Base-by-base conservation (phyloP, 2,329 filamentous ascomycete species). In the Fusarium sp. region DNA sequence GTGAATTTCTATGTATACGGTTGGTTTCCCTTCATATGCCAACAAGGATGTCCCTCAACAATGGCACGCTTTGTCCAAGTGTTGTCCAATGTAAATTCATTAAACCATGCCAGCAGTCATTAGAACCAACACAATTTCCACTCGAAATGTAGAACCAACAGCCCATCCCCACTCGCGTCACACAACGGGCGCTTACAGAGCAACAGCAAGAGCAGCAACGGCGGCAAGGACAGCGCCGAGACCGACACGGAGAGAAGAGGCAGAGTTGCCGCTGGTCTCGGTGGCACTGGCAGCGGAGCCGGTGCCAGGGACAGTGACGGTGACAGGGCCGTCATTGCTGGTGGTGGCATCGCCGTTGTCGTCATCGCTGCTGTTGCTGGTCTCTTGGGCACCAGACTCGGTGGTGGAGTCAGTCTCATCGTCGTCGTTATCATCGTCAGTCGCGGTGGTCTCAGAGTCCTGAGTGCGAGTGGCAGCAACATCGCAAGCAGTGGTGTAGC, bases 401-500 rank as follows among this genome's bases (percentile, higher is more conserved):
- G 69, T 56, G 14, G 72, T 74, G 6, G 69, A 62, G 52, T 31
- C 69, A 22, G 71, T 65, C 2, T 64, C 31, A 2, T 64, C 48
- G 27, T 60, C 62, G 29, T 69, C 54, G 14, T 70, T 68, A 22
- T 71, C 66, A 1, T 64, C 31, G 5, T 64, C 61, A 20, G 69
- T 65, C 8, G 58, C n/a, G 18, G 62, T 69, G 13, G 62, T 27
- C 39, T 69, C 64, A 29, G 68, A 54, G 33, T 74, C 69, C 39
- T 60, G 33, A 54, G 71, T 69, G 45, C 60, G 61, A 6, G 65
- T 35, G 27, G 43, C 59, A 37, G 60, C 56, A 41, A 37, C 60
- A 6, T 72, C 61, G 65, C 81, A 82, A 27, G 72, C 81, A 33
- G 81, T 76, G 64, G 71, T 78, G 60, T 79, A 82, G 22, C 73